phyloP scores from a whole-genome alignment of 306 rosid species.

The Lathyrus tuberosus region DNA sequence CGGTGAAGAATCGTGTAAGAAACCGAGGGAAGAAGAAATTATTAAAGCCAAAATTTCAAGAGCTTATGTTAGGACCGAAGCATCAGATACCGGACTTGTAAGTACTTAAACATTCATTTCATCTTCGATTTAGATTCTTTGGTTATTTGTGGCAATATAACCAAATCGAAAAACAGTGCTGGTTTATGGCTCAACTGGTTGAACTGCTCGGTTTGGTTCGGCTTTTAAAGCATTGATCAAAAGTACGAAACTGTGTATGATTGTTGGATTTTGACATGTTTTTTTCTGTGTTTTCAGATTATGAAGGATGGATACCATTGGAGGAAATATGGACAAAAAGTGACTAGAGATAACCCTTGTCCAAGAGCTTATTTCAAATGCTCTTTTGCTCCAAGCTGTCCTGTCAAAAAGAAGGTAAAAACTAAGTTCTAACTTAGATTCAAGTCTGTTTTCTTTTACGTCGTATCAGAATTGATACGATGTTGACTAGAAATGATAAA shows the following conservation, averaged over 20 bases:
- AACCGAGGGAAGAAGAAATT: constrained; percentile 77
- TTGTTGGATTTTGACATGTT: constrained; percentile 29
- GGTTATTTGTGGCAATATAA: not conserved
- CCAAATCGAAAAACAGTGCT: not conserved
- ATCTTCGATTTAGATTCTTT: too few species aligned
- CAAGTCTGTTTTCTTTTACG: not conserved
- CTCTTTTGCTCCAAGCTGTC: constrained; percentile 96
- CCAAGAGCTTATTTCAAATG: constrained; percentile 99
- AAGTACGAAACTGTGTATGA: constrained; percentile 21
- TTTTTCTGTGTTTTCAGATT: constrained; percentile 56
- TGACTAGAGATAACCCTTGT: constrained; percentile 95
- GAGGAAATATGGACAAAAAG: constrained; percentile 99
- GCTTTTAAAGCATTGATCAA: not conserved
- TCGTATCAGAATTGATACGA: not conserved
- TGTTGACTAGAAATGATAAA: too few species aligned
- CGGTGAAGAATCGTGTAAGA: constrained; percentile 87
- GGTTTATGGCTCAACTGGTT: not conserved
- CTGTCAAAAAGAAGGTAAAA: constrained; percentile 94
- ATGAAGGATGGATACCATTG: constrained; percentile 98
- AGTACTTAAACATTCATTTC: constrained; percentile 33
- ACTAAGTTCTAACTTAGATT: not conserved
- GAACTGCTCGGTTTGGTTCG: not conserved
- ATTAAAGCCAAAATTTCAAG: constrained; percentile 70
- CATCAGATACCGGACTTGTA: constrained; percentile 84
- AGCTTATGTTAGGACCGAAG: constrained; percentile 64